Evolutionary conservation across 441 rosid species (phyloP), one percentile per base, ranked within the genome.

Genomic region (Pelargonium myrrhifolium): DNA sequence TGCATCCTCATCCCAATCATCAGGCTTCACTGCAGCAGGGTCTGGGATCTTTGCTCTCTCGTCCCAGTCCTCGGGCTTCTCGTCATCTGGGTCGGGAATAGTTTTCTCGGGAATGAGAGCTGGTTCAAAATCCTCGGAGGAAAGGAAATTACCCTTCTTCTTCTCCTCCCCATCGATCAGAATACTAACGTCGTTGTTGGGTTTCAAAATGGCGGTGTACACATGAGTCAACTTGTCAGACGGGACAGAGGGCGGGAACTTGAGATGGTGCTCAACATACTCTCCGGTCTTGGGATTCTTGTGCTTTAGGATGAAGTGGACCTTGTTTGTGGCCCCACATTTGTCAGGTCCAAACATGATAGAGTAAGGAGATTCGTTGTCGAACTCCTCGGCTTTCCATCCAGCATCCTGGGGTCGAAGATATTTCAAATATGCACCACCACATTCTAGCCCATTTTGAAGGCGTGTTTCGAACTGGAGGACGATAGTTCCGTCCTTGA

Each of bases 61-160:
- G 28, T 78, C 81, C 76, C 81, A 75, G 53, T 78, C 81, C 40
- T 72, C 78, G 4, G 81, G 81, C 58, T 69, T 78, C 78, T 66
- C 67, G 31, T 78, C 76, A 64, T 69, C 69, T 3, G 74, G 71
- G 28, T 78, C 78, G 9, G 78, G 74, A 67, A 74, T 75, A 0
- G 70, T 69, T 72, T 75, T 37, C 0, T 66, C 28, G 6, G 81
- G 78, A 58, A 75, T 64, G 7, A 78, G 72, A 17, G 81, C 28
- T 0, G 78, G 78, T 43, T 75, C 72, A 65, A 78, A 78, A 53
- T 72, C 81, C n/a, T 75, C 76, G 11, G 60, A 65, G 0, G 78
- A 72, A 8, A 75, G 68, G 70, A 75, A 72, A 70, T 72, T 56
- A 1, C 70, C 74, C 72, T 64, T 67, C 67, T 65, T 78, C 71